phyloP scores from a whole-genome alignment of 371 early-diverging fungal genomes.

The Vairimorpha necatrix region DNA sequence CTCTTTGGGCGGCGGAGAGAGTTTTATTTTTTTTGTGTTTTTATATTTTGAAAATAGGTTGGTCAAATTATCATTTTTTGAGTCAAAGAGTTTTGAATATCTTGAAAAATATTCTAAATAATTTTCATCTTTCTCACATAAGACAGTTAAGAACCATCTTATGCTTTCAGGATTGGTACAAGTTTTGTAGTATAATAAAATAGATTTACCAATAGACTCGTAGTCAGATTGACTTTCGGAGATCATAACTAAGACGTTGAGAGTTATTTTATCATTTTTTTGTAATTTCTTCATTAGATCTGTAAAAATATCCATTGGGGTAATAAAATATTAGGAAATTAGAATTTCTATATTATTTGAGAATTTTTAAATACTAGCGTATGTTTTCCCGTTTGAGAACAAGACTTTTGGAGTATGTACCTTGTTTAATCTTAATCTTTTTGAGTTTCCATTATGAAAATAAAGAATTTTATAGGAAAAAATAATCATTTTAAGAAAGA shows the following conservation, averaged over 20 bases:
- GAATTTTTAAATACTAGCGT: no score
- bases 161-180: background rate
- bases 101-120: constrained; percentile 21
- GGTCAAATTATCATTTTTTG: background rate
- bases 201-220: constrained; percentile 1
- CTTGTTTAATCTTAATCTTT: no score
- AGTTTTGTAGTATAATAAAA: constrained; percentile 11
- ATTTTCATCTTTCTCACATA: constrained; percentile 26
- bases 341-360: no score
- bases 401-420: no score
- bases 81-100: constrained; percentile 8
- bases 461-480: no score
- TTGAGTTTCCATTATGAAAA: no score
- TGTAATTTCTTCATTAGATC: constrained; percentile 15
- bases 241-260: constrained; percentile 34
- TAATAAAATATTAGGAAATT: no score
- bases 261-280: constrained; percentile 23
- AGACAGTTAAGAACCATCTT: constrained; percentile 2
- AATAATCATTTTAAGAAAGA: no score
- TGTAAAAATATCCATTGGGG: constrained; percentile 25
- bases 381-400: no score
- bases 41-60: background rate
- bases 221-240: constrained; percentile 16
- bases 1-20: background rate
- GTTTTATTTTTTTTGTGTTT: constrained; percentile 7